These are phyloP conservation scores for Lojkania enalia DNA, from an alignment of 2,329 filamentous ascomycete species.

Conservation along the genomic window DNA sequence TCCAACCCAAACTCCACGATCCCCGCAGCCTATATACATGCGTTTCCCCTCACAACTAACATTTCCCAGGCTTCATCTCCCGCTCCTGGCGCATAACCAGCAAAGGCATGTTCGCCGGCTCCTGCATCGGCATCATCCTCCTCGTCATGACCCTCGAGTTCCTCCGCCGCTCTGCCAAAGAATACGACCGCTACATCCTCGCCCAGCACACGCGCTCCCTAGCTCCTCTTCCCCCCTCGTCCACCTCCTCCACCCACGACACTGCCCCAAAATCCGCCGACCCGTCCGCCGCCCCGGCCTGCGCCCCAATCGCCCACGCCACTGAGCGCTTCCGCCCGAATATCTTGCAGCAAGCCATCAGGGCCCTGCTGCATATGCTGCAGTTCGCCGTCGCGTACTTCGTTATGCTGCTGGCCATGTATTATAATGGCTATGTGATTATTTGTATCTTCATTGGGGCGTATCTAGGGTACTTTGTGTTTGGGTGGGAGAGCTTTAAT, in stretches of 20 bases:
- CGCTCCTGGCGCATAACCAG: conserved; percentile 70
- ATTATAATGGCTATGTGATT: conserved; percentile 73
- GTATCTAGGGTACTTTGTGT: conserved; percentile 41
- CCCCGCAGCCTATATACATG: no score
- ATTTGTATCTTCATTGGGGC: conserved; percentile 45
- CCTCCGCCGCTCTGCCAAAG: conserved; percentile 70
- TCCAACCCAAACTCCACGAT: no score
- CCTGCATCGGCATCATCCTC: conserved; percentile 76
- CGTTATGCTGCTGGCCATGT: conserved; percentile 73
- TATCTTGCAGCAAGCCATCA: conserved; percentile 67
- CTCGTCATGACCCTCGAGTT: conserved; percentile 73
- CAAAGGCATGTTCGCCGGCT: conserved; percentile 73
- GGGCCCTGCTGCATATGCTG: conserved; percentile 70
- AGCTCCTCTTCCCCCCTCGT: conserved; percentile 7
- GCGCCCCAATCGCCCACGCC: background rate
- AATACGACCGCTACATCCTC: conserved; percentile 72
- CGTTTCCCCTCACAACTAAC: background rate
- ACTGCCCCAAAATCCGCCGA: conserved; percentile 16
- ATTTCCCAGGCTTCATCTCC: conserved; percentile 62
- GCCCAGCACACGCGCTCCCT: conserved; percentile 50
- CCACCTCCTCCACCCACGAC: conserved; percentile 22
- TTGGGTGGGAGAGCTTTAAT: conserved; percentile 41
- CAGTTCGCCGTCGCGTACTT: conserved; percentile 81
- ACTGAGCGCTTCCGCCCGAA: conserved; percentile 55
- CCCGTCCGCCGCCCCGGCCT: conserved; percentile 7